Evolutionary conservation across 768 basidiomycete species (phyloP).

Genomic region (Agaricus sinodeliciosus): DNA sequence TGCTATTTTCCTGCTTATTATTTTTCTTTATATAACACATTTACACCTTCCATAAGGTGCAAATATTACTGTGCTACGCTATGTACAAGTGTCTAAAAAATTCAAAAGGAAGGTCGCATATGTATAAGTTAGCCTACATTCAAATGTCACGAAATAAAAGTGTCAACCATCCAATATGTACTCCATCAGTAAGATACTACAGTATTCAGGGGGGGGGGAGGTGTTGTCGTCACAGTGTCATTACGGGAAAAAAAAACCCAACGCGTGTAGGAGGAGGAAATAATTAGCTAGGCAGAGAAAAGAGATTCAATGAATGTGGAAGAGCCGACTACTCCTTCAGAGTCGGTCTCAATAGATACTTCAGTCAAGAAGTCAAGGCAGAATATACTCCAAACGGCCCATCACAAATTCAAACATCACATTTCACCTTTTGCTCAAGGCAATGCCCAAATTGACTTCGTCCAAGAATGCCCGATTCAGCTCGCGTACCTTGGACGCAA

Average conservation of each 20-base stretch:
- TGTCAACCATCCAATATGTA: slow-evolving; percentile 5
- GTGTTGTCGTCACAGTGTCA: slow-evolving; percentile 6
- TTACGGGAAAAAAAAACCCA: neutral
- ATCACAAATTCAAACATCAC: neutral
- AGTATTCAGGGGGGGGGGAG: neutral
- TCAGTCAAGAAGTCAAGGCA: neutral
- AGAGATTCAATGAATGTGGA: slow-evolving; percentile 6
- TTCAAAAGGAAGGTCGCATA: slow-evolving; percentile 2
- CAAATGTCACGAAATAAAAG: slow-evolving; percentile 5
- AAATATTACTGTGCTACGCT: slow-evolving; percentile 5
- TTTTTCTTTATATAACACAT: neutral
- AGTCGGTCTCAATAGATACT: slow-evolving; percentile 3
- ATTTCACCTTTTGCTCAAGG: neutral
- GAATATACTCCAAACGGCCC: neutral
- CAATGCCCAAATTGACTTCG: neutral
- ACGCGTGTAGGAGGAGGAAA: neutral
- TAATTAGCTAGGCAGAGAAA: neutral
- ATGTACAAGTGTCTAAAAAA: slow-evolving; percentile 2
- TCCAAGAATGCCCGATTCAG: neutral
- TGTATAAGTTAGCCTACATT: slow-evolving; percentile 11
- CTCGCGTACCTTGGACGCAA: slow-evolving; percentile 24
- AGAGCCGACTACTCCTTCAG: slow-evolving; percentile 7
- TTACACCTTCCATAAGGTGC: slow-evolving; percentile 4
- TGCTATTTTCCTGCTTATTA: neutral
- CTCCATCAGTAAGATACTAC: slow-evolving; percentile 11